Evolutionary conservation across 1,284 basidiomycete species (phyloP).

Genomic region (Cystobasidiaceae sp.): DNA sequence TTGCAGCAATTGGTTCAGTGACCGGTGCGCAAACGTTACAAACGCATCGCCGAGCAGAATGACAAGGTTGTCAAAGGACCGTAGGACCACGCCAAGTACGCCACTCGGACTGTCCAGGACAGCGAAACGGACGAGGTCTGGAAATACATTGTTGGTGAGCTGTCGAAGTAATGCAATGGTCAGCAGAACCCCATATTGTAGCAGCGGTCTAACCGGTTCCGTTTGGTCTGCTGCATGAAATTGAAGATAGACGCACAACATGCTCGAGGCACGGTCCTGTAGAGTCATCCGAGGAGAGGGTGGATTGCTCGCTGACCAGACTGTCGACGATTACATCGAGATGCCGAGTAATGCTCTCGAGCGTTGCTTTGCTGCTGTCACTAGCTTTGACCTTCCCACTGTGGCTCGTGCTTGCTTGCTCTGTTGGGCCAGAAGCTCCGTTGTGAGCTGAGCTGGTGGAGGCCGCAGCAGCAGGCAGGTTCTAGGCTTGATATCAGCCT

Average conservation of each 20-base stretch:
- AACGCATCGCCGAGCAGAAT: constrained; percentile 45
- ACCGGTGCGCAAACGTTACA: constrained; percentile 43
- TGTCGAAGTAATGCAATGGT: neutral
- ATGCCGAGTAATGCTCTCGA: neutral
- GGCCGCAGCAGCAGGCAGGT: neutral
- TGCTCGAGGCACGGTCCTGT: constrained; percentile 44
- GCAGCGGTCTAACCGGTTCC: neutral
- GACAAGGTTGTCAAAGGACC: constrained; percentile 43
- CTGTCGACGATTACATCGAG: constrained; percentile 37
- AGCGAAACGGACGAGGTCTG: constrained; percentile 41
- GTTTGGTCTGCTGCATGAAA: too few relatives aligned
- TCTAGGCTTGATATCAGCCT: neutral
- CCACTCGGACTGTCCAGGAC: constrained; percentile 43
- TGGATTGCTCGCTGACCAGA: constrained; percentile 41
- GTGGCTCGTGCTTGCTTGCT: constrained; percentile 1
- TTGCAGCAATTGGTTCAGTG: constrained; percentile 44
- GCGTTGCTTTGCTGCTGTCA: neutral
- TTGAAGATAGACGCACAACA: constrained; percentile 4
- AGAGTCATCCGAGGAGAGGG: constrained; percentile 37
- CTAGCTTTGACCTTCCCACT: neutral
- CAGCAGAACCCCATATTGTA: neutral
- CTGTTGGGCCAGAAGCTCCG: too few relatives aligned
- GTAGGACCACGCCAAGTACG: constrained; percentile 42
- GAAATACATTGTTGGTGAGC: constrained; percentile 42
- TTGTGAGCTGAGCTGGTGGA: neutral